These are phyloP conservation scores for Alternaria angustiovoidea DNA, from an alignment of 2,329 filamentous ascomycete genomes.

Conservation along the genomic window DNA sequence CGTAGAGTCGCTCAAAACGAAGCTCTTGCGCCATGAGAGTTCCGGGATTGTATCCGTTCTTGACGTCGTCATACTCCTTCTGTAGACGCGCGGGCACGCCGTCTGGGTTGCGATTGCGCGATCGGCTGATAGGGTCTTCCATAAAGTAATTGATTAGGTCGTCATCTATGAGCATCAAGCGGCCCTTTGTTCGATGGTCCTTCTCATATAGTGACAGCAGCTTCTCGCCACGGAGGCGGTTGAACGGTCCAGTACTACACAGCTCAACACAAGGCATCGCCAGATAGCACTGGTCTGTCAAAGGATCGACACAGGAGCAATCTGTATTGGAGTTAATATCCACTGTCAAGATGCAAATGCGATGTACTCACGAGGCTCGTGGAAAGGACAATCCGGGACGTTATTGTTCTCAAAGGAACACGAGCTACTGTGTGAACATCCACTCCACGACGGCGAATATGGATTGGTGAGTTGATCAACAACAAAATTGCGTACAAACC, in stretches of 20 bases:
- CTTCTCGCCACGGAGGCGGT: conserved; percentile 28
- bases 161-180: conserved; percentile 36
- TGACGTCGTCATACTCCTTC: conserved; percentile 21
- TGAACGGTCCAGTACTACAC: conserved; percentile 30
- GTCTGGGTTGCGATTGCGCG: not conserved
- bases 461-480: conserved; percentile 29
- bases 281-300: conserved; percentile 29
- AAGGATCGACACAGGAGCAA: conserved; percentile 29
- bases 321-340: conserved; percentile 1
- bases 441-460: not conserved
- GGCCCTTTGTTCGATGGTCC: conserved; percentile 22
- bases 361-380: conserved; percentile 26
- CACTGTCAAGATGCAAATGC: not conserved
- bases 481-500: conserved; percentile 18
- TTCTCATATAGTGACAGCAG: conserved; percentile 27
- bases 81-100: conserved; percentile 21
- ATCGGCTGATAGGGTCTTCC: not conserved
- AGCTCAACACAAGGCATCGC: conserved; percentile 22
- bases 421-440: conserved; percentile 14
- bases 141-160: conserved; percentile 27
- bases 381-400: conserved; percentile 34
- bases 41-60: conserved; percentile 17
- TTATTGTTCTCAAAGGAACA: conserved; percentile 25
- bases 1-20: conserved; percentile 21
- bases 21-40: conserved; percentile 26